Percentiles rank a stretch among this genome's conserved stretches.
Conservation (phyloP, 2,329 filamentous ascomycete species). For the Biscogniauxia marginata region DNA sequence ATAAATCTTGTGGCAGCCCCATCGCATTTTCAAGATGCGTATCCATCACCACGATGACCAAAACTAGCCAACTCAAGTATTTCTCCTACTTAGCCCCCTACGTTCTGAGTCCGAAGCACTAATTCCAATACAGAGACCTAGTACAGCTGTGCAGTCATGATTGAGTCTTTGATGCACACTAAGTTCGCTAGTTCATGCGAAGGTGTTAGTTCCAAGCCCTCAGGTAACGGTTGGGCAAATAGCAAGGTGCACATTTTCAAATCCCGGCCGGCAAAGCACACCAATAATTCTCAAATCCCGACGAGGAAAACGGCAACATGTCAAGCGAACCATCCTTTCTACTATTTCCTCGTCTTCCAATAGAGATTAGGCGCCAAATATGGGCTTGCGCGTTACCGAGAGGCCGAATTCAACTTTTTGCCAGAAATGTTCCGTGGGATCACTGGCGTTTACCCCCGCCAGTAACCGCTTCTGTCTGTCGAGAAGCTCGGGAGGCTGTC, state of each 20-base stretch:
- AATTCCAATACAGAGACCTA: background rate
- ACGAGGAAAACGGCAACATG: conserved; percentile 12
- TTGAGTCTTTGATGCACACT: background rate
- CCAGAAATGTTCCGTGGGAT: conserved; percentile 28
- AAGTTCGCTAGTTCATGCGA: background rate
- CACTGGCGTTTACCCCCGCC: conserved; percentile 27
- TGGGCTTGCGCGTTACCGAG: conserved; percentile 25
- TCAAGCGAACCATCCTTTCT: conserved; percentile 19
- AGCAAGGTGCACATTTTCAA: background rate
- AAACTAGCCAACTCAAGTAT: background rate
- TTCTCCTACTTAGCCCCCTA: background rate
- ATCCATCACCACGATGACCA: background rate
- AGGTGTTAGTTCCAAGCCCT: background rate
- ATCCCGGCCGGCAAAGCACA: background rate
- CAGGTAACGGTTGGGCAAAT: background rate
- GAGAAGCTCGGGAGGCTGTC: conserved; percentile 23
- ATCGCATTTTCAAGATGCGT: background rate
- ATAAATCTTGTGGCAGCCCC: background rate
- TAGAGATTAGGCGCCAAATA: conserved; percentile 28
- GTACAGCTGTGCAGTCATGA: background rate
- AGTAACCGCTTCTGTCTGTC: conserved; percentile 24
- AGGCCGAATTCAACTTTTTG: conserved; percentile 30
- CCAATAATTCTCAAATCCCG: background rate
- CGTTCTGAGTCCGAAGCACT: background rate
- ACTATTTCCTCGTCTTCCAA: conserved; percentile 25